Evolutionary conservation across 768 basidiomycete species (phyloP).

Genomic region (Boletus barrowsii): DNA sequence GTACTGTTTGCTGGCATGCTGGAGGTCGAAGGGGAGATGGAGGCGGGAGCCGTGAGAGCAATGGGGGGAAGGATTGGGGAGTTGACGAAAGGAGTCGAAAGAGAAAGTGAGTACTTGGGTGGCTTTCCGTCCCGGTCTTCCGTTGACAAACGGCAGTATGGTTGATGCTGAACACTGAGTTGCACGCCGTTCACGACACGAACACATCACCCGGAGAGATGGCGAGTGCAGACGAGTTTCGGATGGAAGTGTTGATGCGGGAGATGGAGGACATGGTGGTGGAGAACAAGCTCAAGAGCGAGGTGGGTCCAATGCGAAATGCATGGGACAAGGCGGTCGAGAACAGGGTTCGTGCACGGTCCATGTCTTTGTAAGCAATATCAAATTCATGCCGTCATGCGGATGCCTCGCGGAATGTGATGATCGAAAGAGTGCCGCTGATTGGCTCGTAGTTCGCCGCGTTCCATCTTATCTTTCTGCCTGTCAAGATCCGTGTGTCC

Average conservation of each 20-base stretch:
- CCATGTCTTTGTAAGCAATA: constrained; percentile 24
- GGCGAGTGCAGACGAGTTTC: constrained; percentile 30
- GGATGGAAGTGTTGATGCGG: constrained; percentile 40
- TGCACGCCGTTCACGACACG: constrained; percentile 45
- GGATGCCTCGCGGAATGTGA: constrained; percentile 10
- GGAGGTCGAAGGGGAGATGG: constrained; percentile 26
- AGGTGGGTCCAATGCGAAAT: constrained; percentile 52
- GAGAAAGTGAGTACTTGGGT: constrained; percentile 45
- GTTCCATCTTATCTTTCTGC: constrained; percentile 16
- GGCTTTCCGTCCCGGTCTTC: no score
- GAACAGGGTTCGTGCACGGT: constrained; percentile 23
- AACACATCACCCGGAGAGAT: neutral
- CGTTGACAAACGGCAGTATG: constrained; percentile 38
- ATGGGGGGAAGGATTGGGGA: constrained; percentile 44
- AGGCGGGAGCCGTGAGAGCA: constrained; percentile 29
- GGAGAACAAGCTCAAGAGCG: constrained; percentile 56
- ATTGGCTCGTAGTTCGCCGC: constrained; percentile 8
- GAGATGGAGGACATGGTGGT: constrained; percentile 70
- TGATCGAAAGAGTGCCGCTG: neutral
- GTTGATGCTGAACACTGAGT: constrained; percentile 49
- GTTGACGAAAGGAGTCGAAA: constrained; percentile 45
- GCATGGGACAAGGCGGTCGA: constrained; percentile 48
- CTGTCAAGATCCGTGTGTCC: constrained; percentile 5
- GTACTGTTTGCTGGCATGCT: constrained; percentile 48
- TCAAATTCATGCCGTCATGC: constrained; percentile 8